A percentile compares a stretch with the other conserved stretches of the same genome.
Evolutionary conservation across 2,329 filamentous ascomycete genomes (phyloP).

Genomic region (Phaeophleospora eucalypticola): DNA sequence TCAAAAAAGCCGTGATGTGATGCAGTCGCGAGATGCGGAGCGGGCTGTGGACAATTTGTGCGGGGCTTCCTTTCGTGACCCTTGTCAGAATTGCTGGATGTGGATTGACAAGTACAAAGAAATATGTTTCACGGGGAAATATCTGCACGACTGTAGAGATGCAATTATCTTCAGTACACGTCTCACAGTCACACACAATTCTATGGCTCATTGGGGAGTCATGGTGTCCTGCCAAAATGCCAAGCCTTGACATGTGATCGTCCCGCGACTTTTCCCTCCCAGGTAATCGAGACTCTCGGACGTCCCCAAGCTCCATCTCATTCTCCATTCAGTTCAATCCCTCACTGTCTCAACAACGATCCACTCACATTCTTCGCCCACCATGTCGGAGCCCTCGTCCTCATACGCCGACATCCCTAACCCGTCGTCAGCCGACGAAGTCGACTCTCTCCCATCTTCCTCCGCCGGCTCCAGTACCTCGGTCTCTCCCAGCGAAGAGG

Average conservation of each 20-base stretch:
- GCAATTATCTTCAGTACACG: too few relatives aligned
- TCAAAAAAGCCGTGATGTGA: neutral
- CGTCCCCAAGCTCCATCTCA: neutral
- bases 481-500: conserved; percentile 41
- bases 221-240: neutral
- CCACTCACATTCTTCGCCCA: conserved; percentile 3
- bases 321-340: neutral
- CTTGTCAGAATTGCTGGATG: too few relatives aligned
- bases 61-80: neutral
- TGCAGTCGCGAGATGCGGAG: neutral
- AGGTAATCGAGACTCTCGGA: neutral
- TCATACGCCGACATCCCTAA: conserved; percentile 47
- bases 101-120: too few relatives aligned
- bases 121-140: too few relatives aligned
- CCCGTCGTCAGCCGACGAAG: conserved; percentile 35
- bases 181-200: too few relatives aligned
- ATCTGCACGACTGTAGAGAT: too few relatives aligned
- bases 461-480: conserved; percentile 48
- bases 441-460: conserved; percentile 50
- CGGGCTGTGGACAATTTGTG: neutral
- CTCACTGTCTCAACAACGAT: neutral
- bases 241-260: neutral
- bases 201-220: too few relatives aligned
- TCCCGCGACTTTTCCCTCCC: neutral
- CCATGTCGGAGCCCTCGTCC: conserved; percentile 46